Evolutionary conservation across 306 rosid genomes (phyloP).

Genomic region (Acacia acuminata): DNA sequence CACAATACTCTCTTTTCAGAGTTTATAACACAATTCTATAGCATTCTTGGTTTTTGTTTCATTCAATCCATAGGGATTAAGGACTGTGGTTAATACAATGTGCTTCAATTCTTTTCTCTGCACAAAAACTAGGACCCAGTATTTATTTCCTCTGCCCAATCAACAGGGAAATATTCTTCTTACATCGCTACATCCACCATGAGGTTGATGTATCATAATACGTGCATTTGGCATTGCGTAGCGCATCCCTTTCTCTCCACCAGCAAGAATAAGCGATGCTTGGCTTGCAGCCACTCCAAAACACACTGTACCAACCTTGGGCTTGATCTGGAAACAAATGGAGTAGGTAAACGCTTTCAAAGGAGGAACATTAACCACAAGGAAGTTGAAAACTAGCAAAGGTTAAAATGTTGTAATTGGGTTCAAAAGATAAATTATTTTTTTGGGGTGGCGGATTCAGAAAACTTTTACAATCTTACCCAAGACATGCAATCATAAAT

Average conservation of each 20-base stretch:
- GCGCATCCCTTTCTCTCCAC: slow-evolving; percentile 99
- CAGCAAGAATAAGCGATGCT: slow-evolving; percentile 97
- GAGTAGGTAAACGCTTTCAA: slow-evolving; percentile 27
- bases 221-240: slow-evolving; percentile 97
- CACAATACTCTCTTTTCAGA: background rate
- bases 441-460: background rate
- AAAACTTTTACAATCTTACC: slow-evolving; percentile 54
- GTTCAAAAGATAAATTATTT: background rate
- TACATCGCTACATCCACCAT: slow-evolving; percentile 93
- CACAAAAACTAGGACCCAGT: background rate
- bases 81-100: background rate
- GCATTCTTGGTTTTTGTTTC: background rate
- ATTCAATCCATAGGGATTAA: background rate
- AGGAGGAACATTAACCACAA: slow-evolving; percentile 1
- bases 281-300: slow-evolving; percentile 98
- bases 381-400: slow-evolving; percentile 23
- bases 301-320: slow-evolving; percentile 93
- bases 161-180: slow-evolving; percentile 25
- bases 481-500: slow-evolving; percentile 99
- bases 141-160: background rate
- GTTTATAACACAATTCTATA: background rate
- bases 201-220: slow-evolving; percentile 97
- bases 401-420: background rate
- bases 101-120: background rate
- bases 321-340: slow-evolving; percentile 75